Conservation (phyloP, 495 filamentous ascomycete species). For the Penicillium argentinense region DNA sequence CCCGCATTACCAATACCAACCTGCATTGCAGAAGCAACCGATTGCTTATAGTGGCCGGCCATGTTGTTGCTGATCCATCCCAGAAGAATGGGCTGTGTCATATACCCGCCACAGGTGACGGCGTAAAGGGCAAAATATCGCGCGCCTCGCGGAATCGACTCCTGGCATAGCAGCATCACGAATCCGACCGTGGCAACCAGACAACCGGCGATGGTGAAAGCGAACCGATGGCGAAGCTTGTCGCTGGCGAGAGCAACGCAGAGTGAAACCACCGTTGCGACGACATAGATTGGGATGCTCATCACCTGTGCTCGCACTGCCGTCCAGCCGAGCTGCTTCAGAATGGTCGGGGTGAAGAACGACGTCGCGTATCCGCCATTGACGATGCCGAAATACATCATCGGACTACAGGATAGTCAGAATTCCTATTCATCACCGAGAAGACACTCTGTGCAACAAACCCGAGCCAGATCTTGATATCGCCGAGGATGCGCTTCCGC, state of each 20-base stretch:
- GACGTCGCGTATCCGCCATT: slow-evolving; percentile 51
- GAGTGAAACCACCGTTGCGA: slow-evolving; percentile 46
- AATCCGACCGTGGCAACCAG: slow-evolving; percentile 50
- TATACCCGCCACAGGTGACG: slow-evolving; percentile 46
- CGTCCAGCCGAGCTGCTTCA: slow-evolving; percentile 56
- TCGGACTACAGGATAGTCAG: slow-evolving; percentile 18
- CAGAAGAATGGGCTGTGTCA: slow-evolving; percentile 45
- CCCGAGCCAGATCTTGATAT: slow-evolving; percentile 59
- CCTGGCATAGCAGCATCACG: slow-evolving; percentile 47
- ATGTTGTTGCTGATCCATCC: slow-evolving; percentile 57
- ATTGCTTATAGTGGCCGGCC: slow-evolving; percentile 58
- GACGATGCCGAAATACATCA: slow-evolving; percentile 52
- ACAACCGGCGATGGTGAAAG: slow-evolving; percentile 49
- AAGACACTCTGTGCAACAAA: slow-evolving; percentile 5
- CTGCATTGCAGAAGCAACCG: slow-evolving; percentile 50
- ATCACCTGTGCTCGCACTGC: slow-evolving; percentile 51
- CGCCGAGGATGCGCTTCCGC: slow-evolving; percentile 45
- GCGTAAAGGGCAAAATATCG: slow-evolving; percentile 55
- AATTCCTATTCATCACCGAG: neutral
- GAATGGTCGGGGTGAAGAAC: slow-evolving; percentile 58
- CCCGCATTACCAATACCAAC: slow-evolving; percentile 54
- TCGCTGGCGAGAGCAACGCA: slow-evolving; percentile 48
- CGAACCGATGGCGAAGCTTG: slow-evolving; percentile 47
- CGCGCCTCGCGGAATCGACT: slow-evolving; percentile 31
- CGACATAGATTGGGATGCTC: slow-evolving; percentile 58